phyloP scores from a whole-genome alignment of 2,329 filamentous ascomycete genomes.

The Phyllosticta paracitricarpa region DNA sequence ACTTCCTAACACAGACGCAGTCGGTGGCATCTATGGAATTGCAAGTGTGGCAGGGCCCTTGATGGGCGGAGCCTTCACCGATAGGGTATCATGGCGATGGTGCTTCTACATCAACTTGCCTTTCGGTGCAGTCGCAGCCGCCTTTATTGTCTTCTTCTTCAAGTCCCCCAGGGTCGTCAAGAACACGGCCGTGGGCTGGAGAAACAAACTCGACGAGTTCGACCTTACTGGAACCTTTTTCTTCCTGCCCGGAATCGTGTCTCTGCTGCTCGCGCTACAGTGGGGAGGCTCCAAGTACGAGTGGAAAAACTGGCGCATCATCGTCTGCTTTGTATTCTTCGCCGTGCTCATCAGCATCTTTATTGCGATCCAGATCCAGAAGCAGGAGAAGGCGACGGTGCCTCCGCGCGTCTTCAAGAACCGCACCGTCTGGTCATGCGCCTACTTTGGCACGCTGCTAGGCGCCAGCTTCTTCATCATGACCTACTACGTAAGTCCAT shows the following conservation, averaged over 20 bases:
- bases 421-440: constrained; percentile 34
- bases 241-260: constrained; percentile 38
- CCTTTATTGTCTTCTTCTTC: constrained; percentile 32
- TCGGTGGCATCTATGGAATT: constrained; percentile 42
- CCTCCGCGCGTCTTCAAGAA: constrained; percentile 32
- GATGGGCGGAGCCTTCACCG: constrained; percentile 38
- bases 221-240: constrained; percentile 36
- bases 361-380: constrained; percentile 33
- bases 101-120: constrained; percentile 47
- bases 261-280: constrained; percentile 39
- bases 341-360: constrained; percentile 34
- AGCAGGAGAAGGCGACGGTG: constrained; percentile 33
- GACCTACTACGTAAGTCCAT: constrained; percentile 33
- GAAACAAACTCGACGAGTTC: constrained; percentile 33
- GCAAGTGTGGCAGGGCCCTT: constrained; percentile 40
- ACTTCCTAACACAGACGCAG: constrained; percentile 22
- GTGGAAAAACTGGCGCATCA: constrained; percentile 36
- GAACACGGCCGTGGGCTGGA: constrained; percentile 25
- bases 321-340: constrained; percentile 37
- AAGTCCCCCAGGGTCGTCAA: constrained; percentile 23
- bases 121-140: constrained; percentile 35
- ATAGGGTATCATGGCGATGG: constrained; percentile 38
- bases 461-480: constrained; percentile 37
- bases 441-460: constrained; percentile 31
- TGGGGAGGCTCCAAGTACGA: constrained; percentile 40